Evolutionary conservation across 2,329 filamentous ascomycete genomes (phyloP), one percentile per base, ranked within the genome.

Genomic region (Venturiaceae sp.): DNA sequence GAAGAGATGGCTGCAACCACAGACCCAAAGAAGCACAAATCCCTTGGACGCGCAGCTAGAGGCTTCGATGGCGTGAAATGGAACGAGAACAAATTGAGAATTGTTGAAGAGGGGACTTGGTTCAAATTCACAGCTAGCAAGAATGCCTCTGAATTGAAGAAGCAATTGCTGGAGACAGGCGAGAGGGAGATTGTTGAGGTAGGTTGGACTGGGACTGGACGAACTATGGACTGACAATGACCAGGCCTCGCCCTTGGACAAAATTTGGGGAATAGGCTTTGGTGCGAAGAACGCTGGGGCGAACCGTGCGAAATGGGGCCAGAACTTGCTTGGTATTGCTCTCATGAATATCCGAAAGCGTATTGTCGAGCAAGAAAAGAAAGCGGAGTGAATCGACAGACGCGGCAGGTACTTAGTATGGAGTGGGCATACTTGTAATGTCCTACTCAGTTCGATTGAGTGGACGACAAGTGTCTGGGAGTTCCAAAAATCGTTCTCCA

Each of bases 21-120:
- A 0, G 62, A 61, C 26, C 67, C 69, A 1, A 67, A 66, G 53
- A 62, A 66, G 53, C 68, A 71, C 54, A 72, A 69, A 54, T 56
- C 46, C 2, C 64, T 72, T 1, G 71, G 67, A 16, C 63, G 65
- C 19, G 33, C 57, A 8, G 66, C 63, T 1, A 59, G 60, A 19
- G 69, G 66, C 3, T 73, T 71, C 60, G 58, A 60, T 9, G 60
- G 65, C 16, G 61, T 60, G 8, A 61, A 60, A 46, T 73, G 70
- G 71, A 19, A 50, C 16, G 34, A 41, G 55, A 37, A 50, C 33
- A 53, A 54, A 23, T 30, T 54, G 33, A 28, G 32, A 32, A 54
- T 58, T 21, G 57, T 58, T 2, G 57, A 53, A 23, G 34, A 58
- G 26, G 57, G 46, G 14, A 58, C 30, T 30, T 53, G 33, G 26